These are phyloP conservation scores for Alternaria atra DNA, from an alignment of 2,329 filamentous ascomycete species.

Conservation along the genomic window DNA sequence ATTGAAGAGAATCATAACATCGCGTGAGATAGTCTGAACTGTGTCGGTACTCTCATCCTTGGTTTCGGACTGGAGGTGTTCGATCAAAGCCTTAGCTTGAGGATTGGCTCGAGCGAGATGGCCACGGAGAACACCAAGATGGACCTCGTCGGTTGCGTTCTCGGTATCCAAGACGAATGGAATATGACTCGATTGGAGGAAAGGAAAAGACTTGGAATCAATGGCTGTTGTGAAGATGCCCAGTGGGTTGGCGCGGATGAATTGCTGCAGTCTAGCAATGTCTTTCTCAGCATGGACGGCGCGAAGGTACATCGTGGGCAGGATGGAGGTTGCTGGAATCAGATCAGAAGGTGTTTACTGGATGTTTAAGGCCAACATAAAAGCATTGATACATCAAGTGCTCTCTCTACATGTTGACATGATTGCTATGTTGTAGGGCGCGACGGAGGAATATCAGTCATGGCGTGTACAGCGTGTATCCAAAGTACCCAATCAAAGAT, in stretches of 20 bases:
- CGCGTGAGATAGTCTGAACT: not conserved
- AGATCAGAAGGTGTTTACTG: not conserved
- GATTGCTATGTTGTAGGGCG: too few relatives aligned
- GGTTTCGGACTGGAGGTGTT: slow-evolving; percentile 37
- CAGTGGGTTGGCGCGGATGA: slow-evolving; percentile 67
- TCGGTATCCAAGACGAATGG: slow-evolving; percentile 50
- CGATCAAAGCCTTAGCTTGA: slow-evolving; percentile 68
- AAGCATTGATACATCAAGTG: too few relatives aligned
- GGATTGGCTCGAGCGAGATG: slow-evolving; percentile 72
- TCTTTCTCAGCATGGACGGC: slow-evolving; percentile 56
- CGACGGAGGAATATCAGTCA: too few relatives aligned
- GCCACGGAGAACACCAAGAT: slow-evolving; percentile 63
- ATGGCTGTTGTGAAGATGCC: slow-evolving; percentile 72
- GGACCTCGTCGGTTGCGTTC: slow-evolving; percentile 48
- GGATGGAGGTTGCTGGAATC: too few relatives aligned
- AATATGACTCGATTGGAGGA: slow-evolving; percentile 36
- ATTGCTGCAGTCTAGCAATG: slow-evolving; percentile 60
- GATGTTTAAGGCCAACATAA: not conserved
- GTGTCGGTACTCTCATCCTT: not conserved
- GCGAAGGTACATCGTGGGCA: slow-evolving; percentile 63
- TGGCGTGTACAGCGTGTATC: too few relatives aligned
- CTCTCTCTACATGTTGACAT: too few relatives aligned
- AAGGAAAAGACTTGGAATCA: slow-evolving; percentile 24
- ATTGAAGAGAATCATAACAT: not conserved
- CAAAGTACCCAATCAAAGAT: too few relatives aligned